A percentile compares a stretch with the other conserved stretches of the same genome.
phyloP scores from a whole-genome alignment of 345 rosid genomes.

The Lagerstroemia speciosa region DNA sequence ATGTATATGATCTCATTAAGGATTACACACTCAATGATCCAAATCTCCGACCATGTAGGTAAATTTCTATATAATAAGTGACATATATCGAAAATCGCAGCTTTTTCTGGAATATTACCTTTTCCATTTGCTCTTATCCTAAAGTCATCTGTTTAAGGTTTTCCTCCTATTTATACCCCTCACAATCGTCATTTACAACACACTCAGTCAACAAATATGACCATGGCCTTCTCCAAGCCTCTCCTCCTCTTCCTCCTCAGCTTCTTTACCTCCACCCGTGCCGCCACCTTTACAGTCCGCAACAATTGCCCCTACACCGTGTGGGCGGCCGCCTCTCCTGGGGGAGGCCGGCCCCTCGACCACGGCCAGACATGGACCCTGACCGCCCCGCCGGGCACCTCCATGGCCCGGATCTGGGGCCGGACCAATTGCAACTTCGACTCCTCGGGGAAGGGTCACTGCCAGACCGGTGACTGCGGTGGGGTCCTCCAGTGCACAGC shows the following conservation, averaged over 20 bases:
- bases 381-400: constrained; percentile 17
- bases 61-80: no score
- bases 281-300: constrained; percentile 18
- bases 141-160: neutral
- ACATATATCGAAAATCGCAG: no score
- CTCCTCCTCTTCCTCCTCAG: constrained; percentile 4
- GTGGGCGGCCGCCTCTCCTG: constrained; percentile 35
- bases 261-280: constrained; percentile 13
- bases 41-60: no score
- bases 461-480: constrained; percentile 49
- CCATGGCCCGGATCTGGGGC: constrained; percentile 35
- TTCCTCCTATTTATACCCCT: constrained; percentile 4
- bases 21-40: no score
- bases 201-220: neutral
- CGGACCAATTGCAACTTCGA: constrained; percentile 28
- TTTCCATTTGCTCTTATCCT: neutral
- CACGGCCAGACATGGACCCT: constrained; percentile 22
- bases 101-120: no score
- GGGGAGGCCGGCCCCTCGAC: constrained; percentile 32
- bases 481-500: constrained; percentile 34
- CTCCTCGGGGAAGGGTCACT: constrained; percentile 18
- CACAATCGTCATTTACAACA: neutral
- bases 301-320: constrained; percentile 31
- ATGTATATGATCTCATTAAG: no score
- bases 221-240: neutral